Base-by-base conservation (phyloP, 2,329 filamentous ascomycete species). In the Didymella sp. region DNA sequence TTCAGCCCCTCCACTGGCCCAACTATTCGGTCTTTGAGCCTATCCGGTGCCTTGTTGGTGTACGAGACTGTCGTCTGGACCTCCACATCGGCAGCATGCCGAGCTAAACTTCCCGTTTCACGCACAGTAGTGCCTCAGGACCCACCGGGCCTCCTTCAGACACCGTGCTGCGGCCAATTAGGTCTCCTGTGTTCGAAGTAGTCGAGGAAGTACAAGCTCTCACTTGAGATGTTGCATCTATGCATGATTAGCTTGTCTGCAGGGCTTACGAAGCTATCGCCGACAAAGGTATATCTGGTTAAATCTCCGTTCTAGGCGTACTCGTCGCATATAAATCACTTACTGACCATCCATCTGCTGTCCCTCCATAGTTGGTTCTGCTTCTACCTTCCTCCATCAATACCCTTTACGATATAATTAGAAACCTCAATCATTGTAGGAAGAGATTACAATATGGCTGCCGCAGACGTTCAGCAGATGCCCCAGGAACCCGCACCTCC, bases 401-500 rank as follows among this genome's bases (percentile, higher is more conserved):
- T 17, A 19, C 19, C n/a, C 19, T 8, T 17, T 4, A 37, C 33
- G 12, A 49, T 21, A 50, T 11, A 6, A 13, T 50, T n/a, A 25
- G 17, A 50, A n/a, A 30, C 15, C 12, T 25, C 24, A 15, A 56
- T 24, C 54, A 38, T 38, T 22, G 51, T 46, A 54, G 42, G 38
- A 25, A 30, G 37, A 57, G 24, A 40, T 35, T 33, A 22, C 19
- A 33, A 3, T 9, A 73, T 73, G 72, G 69, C 72, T 8, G 54
- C 67, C 31, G 67, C 66, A 52, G 68, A 73, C 21, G 66, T 68
- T 28, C 67, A 74, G 56, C 57, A 61, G 9, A 57, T 57, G 48
- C 63, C 62, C 6, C 57, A 64, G 21, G 60, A 72, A 17, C 68
- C 77, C 48, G 63, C 75, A 24, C 73, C 77, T 25, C 73, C 77